A percentile compares a stretch with the other conserved stretches of the same genome.
These are phyloP conservation scores for Penicillium digitatum DNA, from an alignment of 2,329 filamentous ascomycete species.

Conservation along the genomic window DNA sequence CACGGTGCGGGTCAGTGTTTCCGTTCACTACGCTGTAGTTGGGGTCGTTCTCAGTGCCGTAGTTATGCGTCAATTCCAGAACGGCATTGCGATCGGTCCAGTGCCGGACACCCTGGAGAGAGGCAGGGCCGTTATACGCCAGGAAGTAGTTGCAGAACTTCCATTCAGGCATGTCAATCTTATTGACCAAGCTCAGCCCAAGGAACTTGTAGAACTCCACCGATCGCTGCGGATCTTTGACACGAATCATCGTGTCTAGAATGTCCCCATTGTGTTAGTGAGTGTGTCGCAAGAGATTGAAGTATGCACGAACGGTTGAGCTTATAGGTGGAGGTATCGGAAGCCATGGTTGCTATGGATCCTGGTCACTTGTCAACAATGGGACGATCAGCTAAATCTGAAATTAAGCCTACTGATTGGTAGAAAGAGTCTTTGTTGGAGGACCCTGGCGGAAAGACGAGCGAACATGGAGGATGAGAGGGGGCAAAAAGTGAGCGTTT, in stretches of 20 bases:
- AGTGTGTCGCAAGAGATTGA: not conserved
- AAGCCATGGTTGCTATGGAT: conserved; percentile 49
- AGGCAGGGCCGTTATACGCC: conserved; percentile 73
- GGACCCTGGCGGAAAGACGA: conserved; percentile 24
- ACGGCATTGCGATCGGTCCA: conserved; percentile 83
- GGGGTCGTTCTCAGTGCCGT: conserved; percentile 83
- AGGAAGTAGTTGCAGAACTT: conserved; percentile 97
- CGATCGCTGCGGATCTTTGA: conserved; percentile 86
- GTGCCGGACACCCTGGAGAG: conserved; percentile 68
- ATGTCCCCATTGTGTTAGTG: conserved; percentile 16
- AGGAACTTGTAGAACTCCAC: conserved; percentile 94
- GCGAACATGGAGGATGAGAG: conserved; percentile 23
- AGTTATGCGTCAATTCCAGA: conserved; percentile 78
- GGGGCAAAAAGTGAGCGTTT: conserved; percentile 4
- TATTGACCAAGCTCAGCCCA: conserved; percentile 78
- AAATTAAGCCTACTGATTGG: conserved; percentile 20
- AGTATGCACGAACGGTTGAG: conserved; percentile 53
- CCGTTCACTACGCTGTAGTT: conserved; percentile 80
- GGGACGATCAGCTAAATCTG: not conserved
- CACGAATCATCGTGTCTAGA: conserved; percentile 67
- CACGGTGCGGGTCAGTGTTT: conserved; percentile 80
- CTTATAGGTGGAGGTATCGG: conserved; percentile 61
- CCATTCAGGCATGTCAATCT: conserved; percentile 75
- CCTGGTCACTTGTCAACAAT: conserved; percentile 23
- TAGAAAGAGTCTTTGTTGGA: conserved; percentile 12